Conservation (phyloP, 2,329 filamentous ascomycete genomes). For the Colletotrichum euphorbiae region DNA sequence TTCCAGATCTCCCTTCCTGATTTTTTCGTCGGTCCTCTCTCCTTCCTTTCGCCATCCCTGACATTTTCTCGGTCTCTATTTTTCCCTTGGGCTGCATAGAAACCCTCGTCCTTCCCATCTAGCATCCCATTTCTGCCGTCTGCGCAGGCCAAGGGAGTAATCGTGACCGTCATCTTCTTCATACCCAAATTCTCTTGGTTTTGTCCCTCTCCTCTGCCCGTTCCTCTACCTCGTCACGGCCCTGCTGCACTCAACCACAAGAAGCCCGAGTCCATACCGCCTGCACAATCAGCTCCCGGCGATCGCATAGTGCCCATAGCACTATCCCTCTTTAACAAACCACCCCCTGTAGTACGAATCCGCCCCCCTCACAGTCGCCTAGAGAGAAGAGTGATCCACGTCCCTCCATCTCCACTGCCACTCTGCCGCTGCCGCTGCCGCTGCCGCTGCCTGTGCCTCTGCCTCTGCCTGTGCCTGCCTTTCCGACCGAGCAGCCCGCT, state of each 20-base stretch:
- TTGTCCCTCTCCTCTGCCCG: neutral
- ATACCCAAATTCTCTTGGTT: neutral
- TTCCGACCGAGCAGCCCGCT: slow-evolving; percentile 41
- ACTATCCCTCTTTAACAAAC: slow-evolving; percentile 39
- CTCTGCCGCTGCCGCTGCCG: neutral
- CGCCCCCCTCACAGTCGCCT: slow-evolving; percentile 19
- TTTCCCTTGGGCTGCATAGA: neutral
- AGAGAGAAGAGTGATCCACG: slow-evolving; percentile 31
- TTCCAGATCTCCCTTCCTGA: slow-evolving; percentile 30
- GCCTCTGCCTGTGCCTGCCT: slow-evolving; percentile 24
- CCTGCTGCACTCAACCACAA: neutral
- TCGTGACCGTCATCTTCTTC: neutral
- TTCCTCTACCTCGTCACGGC: too few relatives aligned
- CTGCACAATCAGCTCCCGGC: slow-evolving; percentile 31
- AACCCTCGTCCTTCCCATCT: slow-evolving; percentile 2
- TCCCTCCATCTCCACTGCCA: slow-evolving; percentile 31
- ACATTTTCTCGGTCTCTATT: slow-evolving; percentile 27
- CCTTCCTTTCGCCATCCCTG: slow-evolving; percentile 34
- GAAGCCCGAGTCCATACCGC: slow-evolving; percentile 18
- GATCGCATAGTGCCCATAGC: slow-evolving; percentile 41
- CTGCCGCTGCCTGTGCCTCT: slow-evolving; percentile 1
- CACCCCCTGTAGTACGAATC: slow-evolving; percentile 38
- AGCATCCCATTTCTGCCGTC: slow-evolving; percentile 2
- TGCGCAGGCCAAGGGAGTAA: neutral
- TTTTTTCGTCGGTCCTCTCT: slow-evolving; percentile 32